Conservation (phyloP, 768 basidiomycete species). For the Boletus rubropictus region DNA sequence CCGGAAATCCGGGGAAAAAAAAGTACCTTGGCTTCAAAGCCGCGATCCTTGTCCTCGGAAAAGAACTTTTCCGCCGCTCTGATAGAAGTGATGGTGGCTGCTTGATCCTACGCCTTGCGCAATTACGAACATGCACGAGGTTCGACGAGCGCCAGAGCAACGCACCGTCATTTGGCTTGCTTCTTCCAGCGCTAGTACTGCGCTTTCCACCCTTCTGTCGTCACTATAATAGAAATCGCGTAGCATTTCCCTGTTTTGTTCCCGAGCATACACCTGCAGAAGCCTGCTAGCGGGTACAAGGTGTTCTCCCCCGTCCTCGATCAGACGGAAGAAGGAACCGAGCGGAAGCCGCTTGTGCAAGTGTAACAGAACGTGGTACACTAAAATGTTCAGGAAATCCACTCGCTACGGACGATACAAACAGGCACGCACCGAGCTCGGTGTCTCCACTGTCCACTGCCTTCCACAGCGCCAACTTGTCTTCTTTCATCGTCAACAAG, state of each 20-base stretch:
- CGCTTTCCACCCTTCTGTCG: constrained; percentile 90
- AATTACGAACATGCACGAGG: not conserved
- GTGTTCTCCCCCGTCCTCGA: constrained; percentile 81
- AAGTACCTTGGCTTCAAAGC: constrained; percentile 84
- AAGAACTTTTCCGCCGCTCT: constrained; percentile 89
- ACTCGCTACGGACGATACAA: no score
- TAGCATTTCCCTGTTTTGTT: constrained; percentile 87
- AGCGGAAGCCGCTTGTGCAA: constrained; percentile 77
- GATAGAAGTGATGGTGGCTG: constrained; percentile 63
- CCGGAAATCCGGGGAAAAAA: not conserved
- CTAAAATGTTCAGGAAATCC: constrained; percentile 36
- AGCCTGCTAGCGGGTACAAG: constrained; percentile 72
- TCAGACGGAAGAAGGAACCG: constrained; percentile 89
- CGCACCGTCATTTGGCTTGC: constrained; percentile 60
- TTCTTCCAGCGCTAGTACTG: constrained; percentile 82
- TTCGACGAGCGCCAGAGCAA: not conserved
- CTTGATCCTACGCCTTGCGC: constrained; percentile 53
- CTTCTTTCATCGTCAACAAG: constrained; percentile 92
- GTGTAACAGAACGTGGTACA: constrained; percentile 89
- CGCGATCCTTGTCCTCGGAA: constrained; percentile 86
- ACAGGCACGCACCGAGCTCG: constrained; percentile 64
- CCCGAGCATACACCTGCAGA: constrained; percentile 84
- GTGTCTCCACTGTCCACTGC: constrained; percentile 94
- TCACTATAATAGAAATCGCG: constrained; percentile 98
- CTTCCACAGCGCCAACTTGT: constrained; percentile 77